These are phyloP conservation scores for Panaeolus cyanescens DNA, from an alignment of 768 basidiomycete genomes.

Conservation along the genomic window DNA sequence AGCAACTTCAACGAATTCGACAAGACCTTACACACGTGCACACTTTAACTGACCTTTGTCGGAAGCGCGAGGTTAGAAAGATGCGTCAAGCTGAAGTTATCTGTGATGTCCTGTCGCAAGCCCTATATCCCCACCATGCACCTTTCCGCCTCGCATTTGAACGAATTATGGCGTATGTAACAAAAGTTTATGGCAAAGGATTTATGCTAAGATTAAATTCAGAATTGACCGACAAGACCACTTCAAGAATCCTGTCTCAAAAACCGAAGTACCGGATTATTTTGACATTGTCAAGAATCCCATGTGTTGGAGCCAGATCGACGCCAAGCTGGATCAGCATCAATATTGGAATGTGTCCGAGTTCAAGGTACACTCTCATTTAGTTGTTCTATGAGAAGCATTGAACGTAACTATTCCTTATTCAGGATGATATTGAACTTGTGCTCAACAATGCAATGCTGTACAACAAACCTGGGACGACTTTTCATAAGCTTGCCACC, in stretches of 20 bases:
- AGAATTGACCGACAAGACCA: slow-evolving; percentile 75
- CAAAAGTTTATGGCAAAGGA: too few species aligned
- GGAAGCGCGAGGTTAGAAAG: slow-evolving; percentile 84
- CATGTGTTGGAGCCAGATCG: slow-evolving; percentile 88
- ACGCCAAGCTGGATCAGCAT: slow-evolving; percentile 76
- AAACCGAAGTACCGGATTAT: slow-evolving; percentile 84
- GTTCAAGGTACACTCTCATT: slow-evolving; percentile 58
- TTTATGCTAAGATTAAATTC: not conserved
- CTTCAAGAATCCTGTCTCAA: slow-evolving; percentile 85
- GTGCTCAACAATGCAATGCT: slow-evolving; percentile 84
- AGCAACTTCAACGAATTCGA: slow-evolving; percentile 64
- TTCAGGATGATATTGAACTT: slow-evolving; percentile 77
- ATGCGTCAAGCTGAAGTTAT: slow-evolving; percentile 66
- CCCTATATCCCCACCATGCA: slow-evolving; percentile 69
- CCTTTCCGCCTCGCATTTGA: slow-evolving; percentile 67
- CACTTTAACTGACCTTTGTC: slow-evolving; percentile 62
- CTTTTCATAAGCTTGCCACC: slow-evolving; percentile 69
- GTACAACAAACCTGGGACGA: slow-evolving; percentile 81
- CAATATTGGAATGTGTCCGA: slow-evolving; percentile 77
- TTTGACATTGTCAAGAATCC: slow-evolving; percentile 83
- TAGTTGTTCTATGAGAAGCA: not conserved
- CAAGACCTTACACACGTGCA: slow-evolving; percentile 78
- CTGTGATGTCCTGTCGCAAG: slow-evolving; percentile 60
- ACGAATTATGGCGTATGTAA: slow-evolving; percentile 68
- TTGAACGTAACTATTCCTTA: not conserved